A percentile compares a stretch with the other conserved stretches of the same genome.
These are phyloP conservation scores for Giardia muris DNA, from an alignment of 208 protist genomes.

Conservation along the genomic window DNA sequence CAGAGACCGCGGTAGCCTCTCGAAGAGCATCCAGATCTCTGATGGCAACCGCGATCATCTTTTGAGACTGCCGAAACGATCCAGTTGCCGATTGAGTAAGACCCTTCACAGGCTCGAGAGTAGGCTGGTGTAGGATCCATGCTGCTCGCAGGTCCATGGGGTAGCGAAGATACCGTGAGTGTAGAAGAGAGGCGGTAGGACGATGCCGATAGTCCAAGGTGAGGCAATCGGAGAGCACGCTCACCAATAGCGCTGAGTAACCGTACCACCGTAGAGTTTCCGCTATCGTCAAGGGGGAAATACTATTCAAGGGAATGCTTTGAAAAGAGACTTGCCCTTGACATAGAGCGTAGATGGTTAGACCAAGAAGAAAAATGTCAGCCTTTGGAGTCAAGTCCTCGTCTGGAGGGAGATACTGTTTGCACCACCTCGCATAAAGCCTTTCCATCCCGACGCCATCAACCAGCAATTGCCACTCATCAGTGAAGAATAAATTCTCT, in stretches of 20 bases:
- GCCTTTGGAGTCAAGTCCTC: neutral
- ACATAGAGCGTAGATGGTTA: neutral
- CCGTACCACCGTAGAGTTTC: neutral
- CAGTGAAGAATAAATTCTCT: too few species aligned
- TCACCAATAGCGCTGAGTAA: neutral
- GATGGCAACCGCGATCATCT: neutral
- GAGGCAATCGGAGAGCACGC: neutral
- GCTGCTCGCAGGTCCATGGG: neutral
- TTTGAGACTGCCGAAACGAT: neutral
- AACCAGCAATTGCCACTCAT: too few species aligned
- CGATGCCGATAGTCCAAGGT: neutral
- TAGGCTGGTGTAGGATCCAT: neutral
- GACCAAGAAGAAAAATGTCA: neutral
- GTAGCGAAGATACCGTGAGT: neutral
- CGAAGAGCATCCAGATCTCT: neutral
- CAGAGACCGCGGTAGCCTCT: neutral
- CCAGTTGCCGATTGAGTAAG: neutral
- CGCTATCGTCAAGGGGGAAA: neutral
- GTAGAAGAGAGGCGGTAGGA: neutral
- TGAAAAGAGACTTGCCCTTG: neutral
- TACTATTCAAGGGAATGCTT: neutral
- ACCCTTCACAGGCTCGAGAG: neutral
- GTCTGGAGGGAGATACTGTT: too few species aligned
- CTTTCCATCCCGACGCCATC: too few species aligned
- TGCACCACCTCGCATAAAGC: too few species aligned